Evolutionary conservation across 2,329 filamentous ascomycete species (phyloP).

Genomic region (Xylariales sp.): DNA sequence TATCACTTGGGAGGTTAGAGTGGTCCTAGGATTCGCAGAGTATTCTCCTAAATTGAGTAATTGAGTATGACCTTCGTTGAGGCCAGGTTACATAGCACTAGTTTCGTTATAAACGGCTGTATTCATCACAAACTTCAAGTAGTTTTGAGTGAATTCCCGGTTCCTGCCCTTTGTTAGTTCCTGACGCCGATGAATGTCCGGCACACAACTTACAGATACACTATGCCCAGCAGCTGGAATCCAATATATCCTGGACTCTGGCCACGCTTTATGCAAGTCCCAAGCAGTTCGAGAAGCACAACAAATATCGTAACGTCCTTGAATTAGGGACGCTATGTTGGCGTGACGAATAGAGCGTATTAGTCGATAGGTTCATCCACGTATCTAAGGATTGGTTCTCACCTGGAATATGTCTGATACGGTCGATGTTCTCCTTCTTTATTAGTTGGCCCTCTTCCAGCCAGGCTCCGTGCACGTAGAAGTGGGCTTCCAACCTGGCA

Average conservation of each 20-base stretch:
- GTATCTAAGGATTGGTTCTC: too few species aligned
- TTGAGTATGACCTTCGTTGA: too few species aligned
- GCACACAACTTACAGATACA: slow-evolving; percentile 1
- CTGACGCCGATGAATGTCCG: not conserved
- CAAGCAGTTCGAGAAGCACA: slow-evolving; percentile 10
- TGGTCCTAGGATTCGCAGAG: too few species aligned
- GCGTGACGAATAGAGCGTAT: too few species aligned
- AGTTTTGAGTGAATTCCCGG: slow-evolving; percentile 10
- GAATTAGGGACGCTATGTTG: slow-evolving; percentile 6
- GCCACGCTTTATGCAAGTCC: slow-evolving; percentile 11
- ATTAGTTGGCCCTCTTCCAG: slow-evolving; percentile 11
- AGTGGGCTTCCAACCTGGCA: slow-evolving; percentile 10
- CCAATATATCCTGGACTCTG: slow-evolving; percentile 9
- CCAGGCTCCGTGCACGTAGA: slow-evolving; percentile 6
- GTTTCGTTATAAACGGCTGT: too few species aligned
- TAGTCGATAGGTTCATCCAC: too few species aligned
- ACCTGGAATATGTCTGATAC: slow-evolving; percentile 13
- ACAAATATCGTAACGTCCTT: slow-evolving; percentile 12
- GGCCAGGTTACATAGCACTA: too few species aligned
- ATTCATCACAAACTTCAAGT: slow-evolving; percentile 10
- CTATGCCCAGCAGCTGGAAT: slow-evolving; percentile 10
- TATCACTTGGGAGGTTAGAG: too few species aligned
- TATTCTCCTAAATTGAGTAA: too few species aligned
- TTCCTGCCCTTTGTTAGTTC: too few species aligned
- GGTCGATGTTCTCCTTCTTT: slow-evolving; percentile 9